Evolutionary conservation across 352 stramenopile species (phyloP), one percentile per base, ranked within the genome.

Genomic region (Phytophthora tubulina): DNA sequence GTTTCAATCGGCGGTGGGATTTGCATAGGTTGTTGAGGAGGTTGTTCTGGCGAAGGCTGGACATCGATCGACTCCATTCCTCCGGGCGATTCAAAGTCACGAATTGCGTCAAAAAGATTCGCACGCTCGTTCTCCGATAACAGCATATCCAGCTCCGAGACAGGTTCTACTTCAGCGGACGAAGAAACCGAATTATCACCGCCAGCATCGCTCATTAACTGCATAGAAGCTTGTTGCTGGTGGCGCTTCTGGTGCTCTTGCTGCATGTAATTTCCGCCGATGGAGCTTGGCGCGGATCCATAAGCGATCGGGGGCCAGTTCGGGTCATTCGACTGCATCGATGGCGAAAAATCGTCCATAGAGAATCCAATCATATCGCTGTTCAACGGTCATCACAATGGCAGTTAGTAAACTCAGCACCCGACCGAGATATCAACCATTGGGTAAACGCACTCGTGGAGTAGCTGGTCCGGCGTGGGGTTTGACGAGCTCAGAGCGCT

Each of bases 31-130:
- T 55, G 62, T 57, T 67, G 63, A n/a, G 58, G 35, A 42, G 63
- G 51, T 46, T 38, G 62, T 42, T 72, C 50, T 15, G 58, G 33
- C 3, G 60, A 69, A 11, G 64, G 35, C 7, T 71, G 35, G n/a
- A 27, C 38, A 15, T 73, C 57, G 10, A 73, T 30, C 31, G 65
- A 64, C 3, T 66, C 61, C 33, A 59, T 49, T 17, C n/a, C 14
- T 13, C 70, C 41, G 0, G 83, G 82, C 1, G 79, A 81, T 33
- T 92, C 82, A 30, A 93, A 93, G 61, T 93, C 81, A 2, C 83
- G 82, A 54, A 93, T 93, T 8, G 85, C 84, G 35, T 93, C 85
- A 39, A 93, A 83, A 44, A 93, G 65, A 58, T 91, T 91, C 9
- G 75, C 79, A 33, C 79, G 75, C 42, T 93, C 85, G 62, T 89